Evolutionary conservation across 2,329 filamentous ascomycete species (phyloP).

Genomic region (Diaporthe velutina): DNA sequence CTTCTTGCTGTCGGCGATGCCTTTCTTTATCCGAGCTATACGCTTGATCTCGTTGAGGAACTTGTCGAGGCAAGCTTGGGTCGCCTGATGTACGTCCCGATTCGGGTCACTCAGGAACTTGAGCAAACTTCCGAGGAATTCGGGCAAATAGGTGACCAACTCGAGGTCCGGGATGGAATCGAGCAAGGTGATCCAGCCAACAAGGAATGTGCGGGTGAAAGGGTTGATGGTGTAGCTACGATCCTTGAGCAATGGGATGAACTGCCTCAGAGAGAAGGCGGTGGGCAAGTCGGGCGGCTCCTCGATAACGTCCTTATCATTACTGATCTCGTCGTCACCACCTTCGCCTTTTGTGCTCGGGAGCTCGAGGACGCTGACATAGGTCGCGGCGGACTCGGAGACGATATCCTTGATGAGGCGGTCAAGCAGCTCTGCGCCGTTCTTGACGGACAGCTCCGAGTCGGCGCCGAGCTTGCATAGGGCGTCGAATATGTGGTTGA

Average conservation of each 20-base stretch:
- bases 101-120: conserved; percentile 94
- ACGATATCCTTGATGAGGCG: conserved; percentile 97
- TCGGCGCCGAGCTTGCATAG: conserved; percentile 98
- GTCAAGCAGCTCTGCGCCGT: conserved; percentile 94
- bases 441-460: conserved; percentile 96
- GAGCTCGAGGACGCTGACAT: conserved; percentile 87
- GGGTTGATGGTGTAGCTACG: conserved; percentile 95
- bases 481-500: conserved; percentile 98
- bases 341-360: conserved; percentile 54
- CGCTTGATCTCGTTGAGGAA: conserved; percentile 95
- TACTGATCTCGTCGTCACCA: conserved; percentile 61
- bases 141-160: conserved; percentile 90
- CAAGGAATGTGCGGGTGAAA: conserved; percentile 93
- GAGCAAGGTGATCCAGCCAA: conserved; percentile 94
- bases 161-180: conserved; percentile 98
- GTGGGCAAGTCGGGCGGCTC: conserved; percentile 72
- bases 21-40: conserved; percentile 92
- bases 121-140: conserved; percentile 89
- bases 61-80: conserved; percentile 87
- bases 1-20: conserved; percentile 87
- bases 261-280: conserved; percentile 90
- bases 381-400: conserved; percentile 92
- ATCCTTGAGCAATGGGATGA: conserved; percentile 94
- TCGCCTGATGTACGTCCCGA: conserved; percentile 93
- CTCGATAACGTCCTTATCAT: conserved; percentile 59